Evolutionary conservation across 2,329 filamentous ascomycete genomes (phyloP).

Genomic region (Epichloe brachyelytri): DNA sequence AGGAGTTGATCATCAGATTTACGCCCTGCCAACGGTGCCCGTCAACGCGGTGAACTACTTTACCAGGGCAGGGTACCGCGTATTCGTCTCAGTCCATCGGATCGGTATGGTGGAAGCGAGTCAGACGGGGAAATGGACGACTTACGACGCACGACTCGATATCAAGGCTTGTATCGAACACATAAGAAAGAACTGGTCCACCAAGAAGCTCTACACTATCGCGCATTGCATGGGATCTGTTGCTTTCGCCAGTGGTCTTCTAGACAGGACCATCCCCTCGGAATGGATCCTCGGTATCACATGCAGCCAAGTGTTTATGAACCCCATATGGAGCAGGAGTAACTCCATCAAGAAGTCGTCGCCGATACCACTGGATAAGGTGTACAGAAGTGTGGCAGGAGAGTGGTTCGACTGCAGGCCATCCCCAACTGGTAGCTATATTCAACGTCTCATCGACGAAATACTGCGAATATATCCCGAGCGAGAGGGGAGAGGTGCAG

Average conservation of each 20-base stretch:
- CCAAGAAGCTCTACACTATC: constrained; percentile 38
- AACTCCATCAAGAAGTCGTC: constrained; percentile 44
- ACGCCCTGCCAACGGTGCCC: constrained; percentile 47
- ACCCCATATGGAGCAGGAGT: constrained; percentile 42
- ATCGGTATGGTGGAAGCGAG: constrained; percentile 37
- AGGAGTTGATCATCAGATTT: constrained; percentile 51
- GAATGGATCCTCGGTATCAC: constrained; percentile 45
- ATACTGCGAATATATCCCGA: constrained; percentile 44
- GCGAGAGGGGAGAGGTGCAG: constrained; percentile 43
- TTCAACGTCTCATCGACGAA: constrained; percentile 42
- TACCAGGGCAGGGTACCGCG: constrained; percentile 44
- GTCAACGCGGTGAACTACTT: constrained; percentile 53
- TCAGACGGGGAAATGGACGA: constrained; percentile 41
- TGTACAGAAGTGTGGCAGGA: constrained; percentile 36
- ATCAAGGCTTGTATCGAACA: constrained; percentile 40
- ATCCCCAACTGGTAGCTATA: constrained; percentile 25
- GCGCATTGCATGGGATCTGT: constrained; percentile 53
- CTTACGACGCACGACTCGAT: constrained; percentile 46
- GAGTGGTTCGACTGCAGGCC: constrained; percentile 43
- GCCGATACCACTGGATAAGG: constrained; percentile 34
- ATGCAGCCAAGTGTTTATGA: constrained; percentile 50
- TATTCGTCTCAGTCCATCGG: constrained; percentile 44
- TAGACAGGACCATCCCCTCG: constrained; percentile 46
- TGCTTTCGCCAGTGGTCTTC: constrained; percentile 42
- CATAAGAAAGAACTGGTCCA: constrained; percentile 30